Evolutionary conservation across 371 early-diverging fungal species (phyloP), one percentile per base, ranked within the genome.

Genomic region (Apophysomyces trapeziformis): DNA sequence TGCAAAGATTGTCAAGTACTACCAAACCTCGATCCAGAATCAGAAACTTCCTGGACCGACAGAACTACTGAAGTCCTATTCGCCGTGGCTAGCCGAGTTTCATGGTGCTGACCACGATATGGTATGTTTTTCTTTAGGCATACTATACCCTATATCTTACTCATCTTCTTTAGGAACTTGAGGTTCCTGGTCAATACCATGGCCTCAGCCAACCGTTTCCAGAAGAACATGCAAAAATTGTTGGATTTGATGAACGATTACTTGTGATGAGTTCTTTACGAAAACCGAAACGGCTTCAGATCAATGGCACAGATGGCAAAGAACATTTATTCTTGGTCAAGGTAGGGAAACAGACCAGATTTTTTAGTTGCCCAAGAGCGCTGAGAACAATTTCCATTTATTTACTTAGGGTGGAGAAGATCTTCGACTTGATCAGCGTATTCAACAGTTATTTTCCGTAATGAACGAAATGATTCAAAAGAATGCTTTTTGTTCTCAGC

Each of bases 161-260:
- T 57, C 45, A 11, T 14, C 13, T 38, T 8, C 1, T 26, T 16
- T 67, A 85, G 70, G 63, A 77, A 8, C 68, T 93, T 13, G 92
- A 92, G 69, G 82, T 93, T 3, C 94, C 94, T 39, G 94, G 94
- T 3, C 94, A 93, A 61, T 91, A 90, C 63, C 70, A 74, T 4
- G 89, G 89, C 0, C 16, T 73, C 0, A 38, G 58, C 11, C 76
- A 76, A 11, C 91, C 90, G 1, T 57, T 75, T 11, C 81, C 83
- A 5, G 75, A 80, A 50, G 73, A 78, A 7, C 83, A 85, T 50
- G 84, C 85, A 4, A 87, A 80, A 6, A 85, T 93, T 60, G 71
- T 85, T 1, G 76, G 84, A 14, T 89, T 93, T 76, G 84, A 88
- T 57, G 77, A 85, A 5, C 68, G 79, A 9, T 75, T 93, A 0